Conservation (phyloP, 2,329 filamentous ascomycete genomes). For the Paraphaeosphaeria minitans region DNA sequence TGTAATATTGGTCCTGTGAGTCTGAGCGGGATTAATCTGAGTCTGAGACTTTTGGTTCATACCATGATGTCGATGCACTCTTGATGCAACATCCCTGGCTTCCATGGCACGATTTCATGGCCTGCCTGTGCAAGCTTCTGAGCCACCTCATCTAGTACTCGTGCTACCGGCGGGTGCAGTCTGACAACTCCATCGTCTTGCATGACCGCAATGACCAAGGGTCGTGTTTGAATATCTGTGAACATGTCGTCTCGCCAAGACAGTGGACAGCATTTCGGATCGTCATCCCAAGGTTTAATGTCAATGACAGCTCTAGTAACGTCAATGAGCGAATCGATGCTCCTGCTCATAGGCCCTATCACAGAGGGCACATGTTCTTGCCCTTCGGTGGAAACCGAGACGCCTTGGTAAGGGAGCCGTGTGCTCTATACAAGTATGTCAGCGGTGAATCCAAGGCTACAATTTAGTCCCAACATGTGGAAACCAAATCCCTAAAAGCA, state of each 20-base stretch:
- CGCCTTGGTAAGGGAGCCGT: constrained; percentile 63
- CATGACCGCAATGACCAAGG: constrained; percentile 58
- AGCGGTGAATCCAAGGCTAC: neutral
- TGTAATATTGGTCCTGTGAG: constrained; percentile 63
- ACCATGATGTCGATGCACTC: constrained; percentile 64
- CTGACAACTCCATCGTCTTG: constrained; percentile 61
- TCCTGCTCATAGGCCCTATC: constrained; percentile 64
- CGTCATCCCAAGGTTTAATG: constrained; percentile 58
- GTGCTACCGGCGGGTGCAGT: constrained; percentile 59
- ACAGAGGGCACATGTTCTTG: constrained; percentile 69
- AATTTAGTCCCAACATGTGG: constrained; percentile 44
- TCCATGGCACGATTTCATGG: constrained; percentile 62
- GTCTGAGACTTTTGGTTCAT: constrained; percentile 10
- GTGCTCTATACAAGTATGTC: constrained; percentile 55
- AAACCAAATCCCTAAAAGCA: constrained; percentile 28
- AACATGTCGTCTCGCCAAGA: constrained; percentile 59
- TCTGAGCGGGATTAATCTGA: neutral
- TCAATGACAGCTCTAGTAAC: constrained; percentile 56
- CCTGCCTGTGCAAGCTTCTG: constrained; percentile 52
- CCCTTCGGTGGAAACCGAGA: constrained; percentile 65
- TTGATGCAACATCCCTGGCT: constrained; percentile 54
- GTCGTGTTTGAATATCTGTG: constrained; percentile 47
- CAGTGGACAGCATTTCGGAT: constrained; percentile 60
- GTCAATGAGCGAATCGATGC: constrained; percentile 56
- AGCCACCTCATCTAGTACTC: constrained; percentile 51